Evolutionary conservation across 75 land plant genomes (phyloP), one percentile per base, ranked within the genome.

Genomic region (Azolla pinnata): DNA sequence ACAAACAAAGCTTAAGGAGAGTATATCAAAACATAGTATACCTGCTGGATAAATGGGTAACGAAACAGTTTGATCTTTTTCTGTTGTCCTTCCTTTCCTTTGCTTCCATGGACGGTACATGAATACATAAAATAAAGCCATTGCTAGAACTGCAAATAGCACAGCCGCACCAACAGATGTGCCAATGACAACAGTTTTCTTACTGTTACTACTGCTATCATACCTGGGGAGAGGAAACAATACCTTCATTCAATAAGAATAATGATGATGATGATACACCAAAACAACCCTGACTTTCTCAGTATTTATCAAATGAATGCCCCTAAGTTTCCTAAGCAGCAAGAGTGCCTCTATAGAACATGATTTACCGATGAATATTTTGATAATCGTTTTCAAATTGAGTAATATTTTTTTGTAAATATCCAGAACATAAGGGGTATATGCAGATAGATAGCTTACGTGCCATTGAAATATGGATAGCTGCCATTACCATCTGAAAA

Each of bases 401-500:
- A n/a, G n/a, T n/a, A n/a, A n/a, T n/a, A n/a, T n/a, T n/a, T n/a
- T n/a, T n/a, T n/a, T n/a, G 14, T 42, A 10, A 10, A 10, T 17
- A 17, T 17, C 44, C 14, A 10, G 14, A 51, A 51, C 7, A 51
- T 18, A 51, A 51, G n/a, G 24, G 5, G 17, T 19, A 9, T 5
- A 51, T 8, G n/a, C 17, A 18, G 53, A 24, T 2, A 29, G 24
- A 28, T 23, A 18, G 32, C 56, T 29, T 16, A 54, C 29, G 26
- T 29, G 32, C 32, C 24, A 28, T 31, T 9, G 16, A 54, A 54
- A 31, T 17, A 24, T 29, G 12, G 32, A 28, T 3, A 29, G 16
- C 4, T 54, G 32, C 56, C 56, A 54, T 54, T 31, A 2, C 29
- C 56, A 54, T 29, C 56, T 54, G 56, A 24, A 31, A 54, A 24